phyloP scores from a whole-genome alignment of 768 basidiomycete species.

The Podaxis mareebaensis region DNA sequence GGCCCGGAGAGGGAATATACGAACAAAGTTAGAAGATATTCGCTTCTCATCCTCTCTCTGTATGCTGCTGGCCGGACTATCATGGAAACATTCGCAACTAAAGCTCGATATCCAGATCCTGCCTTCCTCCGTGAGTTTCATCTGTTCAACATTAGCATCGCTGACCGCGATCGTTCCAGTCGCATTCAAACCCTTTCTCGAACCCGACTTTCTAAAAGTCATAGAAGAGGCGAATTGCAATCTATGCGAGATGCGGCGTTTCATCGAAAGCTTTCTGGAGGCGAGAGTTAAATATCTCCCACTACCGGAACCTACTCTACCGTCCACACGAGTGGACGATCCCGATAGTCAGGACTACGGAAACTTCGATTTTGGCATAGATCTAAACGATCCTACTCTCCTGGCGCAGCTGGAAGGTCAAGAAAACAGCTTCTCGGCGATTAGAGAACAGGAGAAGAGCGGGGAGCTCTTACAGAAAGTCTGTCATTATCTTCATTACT shows the following conservation, averaged over 20 bases:
- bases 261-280: conserved; percentile 13
- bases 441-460: conserved; percentile 7
- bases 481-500: background rate
- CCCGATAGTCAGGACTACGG: conserved; percentile 15
- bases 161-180: background rate
- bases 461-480: conserved; percentile 9
- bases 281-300: conserved; percentile 4
- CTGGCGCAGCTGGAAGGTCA: conserved; percentile 4
- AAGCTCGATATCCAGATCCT: conserved; percentile 10
- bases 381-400: conserved; percentile 10
- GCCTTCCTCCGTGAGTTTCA: conserved; percentile 9
- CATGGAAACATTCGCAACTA: conserved; percentile 9
- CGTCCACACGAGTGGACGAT: conserved; percentile 3
- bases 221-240: conserved; percentile 10
- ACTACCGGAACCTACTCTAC: conserved; percentile 1
- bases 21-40: background rate
- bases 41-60: conserved; percentile 11
- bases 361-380: conserved; percentile 12
- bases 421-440: conserved; percentile 1
- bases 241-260: conserved; percentile 14
- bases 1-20: background rate
- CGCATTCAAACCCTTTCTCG: conserved; percentile 15
- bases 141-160: background rate
- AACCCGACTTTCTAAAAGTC: conserved; percentile 6
- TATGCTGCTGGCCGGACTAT: conserved; percentile 11